Evolutionary conservation across 345 rosid species (phyloP).

Genomic region (Cardamine chenopodiifolia): DNA sequence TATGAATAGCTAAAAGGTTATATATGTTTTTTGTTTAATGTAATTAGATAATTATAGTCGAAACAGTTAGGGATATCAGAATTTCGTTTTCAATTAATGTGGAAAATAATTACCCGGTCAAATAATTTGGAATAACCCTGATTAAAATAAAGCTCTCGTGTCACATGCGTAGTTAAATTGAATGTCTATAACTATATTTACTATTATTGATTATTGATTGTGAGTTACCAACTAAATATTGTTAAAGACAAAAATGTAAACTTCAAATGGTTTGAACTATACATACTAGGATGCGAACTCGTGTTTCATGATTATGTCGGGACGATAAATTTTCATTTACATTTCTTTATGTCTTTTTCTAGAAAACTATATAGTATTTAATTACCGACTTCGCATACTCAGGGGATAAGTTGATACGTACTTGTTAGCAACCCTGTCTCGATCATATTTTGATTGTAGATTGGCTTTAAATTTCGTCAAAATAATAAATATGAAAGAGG

Average conservation of each 20-base stretch:
- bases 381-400: conserved; percentile 25
- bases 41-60: neutral
- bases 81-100: conserved; percentile 24
- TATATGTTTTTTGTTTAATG: neutral
- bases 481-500: conserved; percentile 4
- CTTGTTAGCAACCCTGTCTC: conserved; percentile 32
- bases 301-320: conserved; percentile 32
- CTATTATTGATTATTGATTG: conserved; percentile 10
- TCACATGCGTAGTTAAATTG: conserved; percentile 7
- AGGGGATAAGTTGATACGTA: conserved; percentile 23
- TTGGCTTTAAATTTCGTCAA: neutral
- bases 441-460: conserved; percentile 21
- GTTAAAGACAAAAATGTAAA: conserved; percentile 28
- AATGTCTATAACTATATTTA: conserved; percentile 21
- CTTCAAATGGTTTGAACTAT: conserved; percentile 14
- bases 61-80: conserved; percentile 16
- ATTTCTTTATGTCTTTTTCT: neutral
- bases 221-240: conserved; percentile 40
- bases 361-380: neutral
- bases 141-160: conserved; percentile 15
- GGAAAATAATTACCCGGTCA: neutral
- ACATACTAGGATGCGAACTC: conserved; percentile 19
- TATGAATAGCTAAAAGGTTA: conserved; percentile 1
- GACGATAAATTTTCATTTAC: neutral
- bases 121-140: conserved; percentile 16